Base-by-base conservation (phyloP, 2,329 filamentous ascomycete species). In the Thelonectria olida region DNA sequence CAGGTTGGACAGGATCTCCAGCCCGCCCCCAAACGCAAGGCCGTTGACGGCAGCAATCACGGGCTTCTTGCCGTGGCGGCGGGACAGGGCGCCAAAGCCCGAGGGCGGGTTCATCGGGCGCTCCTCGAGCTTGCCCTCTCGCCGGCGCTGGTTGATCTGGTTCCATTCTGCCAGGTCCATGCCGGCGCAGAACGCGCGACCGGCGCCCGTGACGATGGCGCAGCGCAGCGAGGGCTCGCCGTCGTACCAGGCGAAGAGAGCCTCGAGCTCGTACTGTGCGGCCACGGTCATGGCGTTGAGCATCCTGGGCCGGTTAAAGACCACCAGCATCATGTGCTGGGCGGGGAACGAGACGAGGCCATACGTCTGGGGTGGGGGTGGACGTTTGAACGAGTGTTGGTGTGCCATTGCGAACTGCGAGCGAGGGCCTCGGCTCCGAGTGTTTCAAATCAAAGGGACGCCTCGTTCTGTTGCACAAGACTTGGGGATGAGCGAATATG, bases 41-140 rank as follows among this genome's bases (percentile, higher is more conserved):
- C 92, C 92, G 71, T 93, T 92, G 19, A 94, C 89, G 1, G 91
- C 92, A 1, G 88, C 90, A 25, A 95, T 84, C 56, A 95, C 82
- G 6, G 92, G 92, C 72, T 95, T 95, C 76, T 87, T 88, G 48
- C 90, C 90, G 5, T 77, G 74, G 23, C 91, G 82, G 64, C 91
- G 88, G 54, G 85, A 88, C 28, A 93, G 77, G 0, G 85, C 90
- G 22, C 87, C 89, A 62, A 92, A 90, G 1, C 90, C 90, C 19
- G 65, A 69, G 6, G 64, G 69, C 41, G 67, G 67, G 59, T 71
- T 67, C 68, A 70, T 70, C 5, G 68, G 68, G 19, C 66, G 61
- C 61, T 67, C 65, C 55, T 71, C 68, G 22, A 59, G 63, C 27
- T 61, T 48, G 4, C 68, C 67, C 45, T 67, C 58, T 20, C 62